These are phyloP conservation scores for Backusella luteola DNA, from an alignment of 192 early-diverging fungal genomes.

Conservation along the genomic window DNA sequence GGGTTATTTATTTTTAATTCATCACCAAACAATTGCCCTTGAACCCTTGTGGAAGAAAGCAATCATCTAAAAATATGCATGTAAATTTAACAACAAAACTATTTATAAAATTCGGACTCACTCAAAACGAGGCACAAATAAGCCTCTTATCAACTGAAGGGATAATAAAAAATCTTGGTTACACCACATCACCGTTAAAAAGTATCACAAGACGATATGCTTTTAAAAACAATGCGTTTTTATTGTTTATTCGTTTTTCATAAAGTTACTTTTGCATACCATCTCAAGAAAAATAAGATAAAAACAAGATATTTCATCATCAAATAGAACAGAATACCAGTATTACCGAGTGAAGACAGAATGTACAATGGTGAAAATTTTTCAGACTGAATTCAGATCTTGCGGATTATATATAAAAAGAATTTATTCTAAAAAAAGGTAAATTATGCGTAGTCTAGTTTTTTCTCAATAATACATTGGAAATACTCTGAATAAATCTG, in stretches of 20 bases:
- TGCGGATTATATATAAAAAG: neutral
- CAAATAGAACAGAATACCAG: neutral
- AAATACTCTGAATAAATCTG: neutral
- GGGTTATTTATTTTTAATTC: neutral
- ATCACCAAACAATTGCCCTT: neutral
- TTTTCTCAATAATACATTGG: neutral
- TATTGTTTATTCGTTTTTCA: neutral
- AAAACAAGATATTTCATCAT: neutral
- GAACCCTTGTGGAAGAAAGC: neutral
- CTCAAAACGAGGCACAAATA: neutral
- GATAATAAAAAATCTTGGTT: neutral
- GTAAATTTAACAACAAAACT: conserved; percentile 3
- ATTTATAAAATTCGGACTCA: neutral
- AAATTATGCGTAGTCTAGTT: neutral
- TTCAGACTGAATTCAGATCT: neutral
- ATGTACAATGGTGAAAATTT: neutral
- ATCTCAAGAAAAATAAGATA: neutral
- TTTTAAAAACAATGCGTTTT: neutral
- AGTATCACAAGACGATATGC: neutral
- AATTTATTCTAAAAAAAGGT: neutral
- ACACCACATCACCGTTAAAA: neutral
- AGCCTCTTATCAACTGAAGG: neutral
- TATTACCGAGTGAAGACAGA: neutral
- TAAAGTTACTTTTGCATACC: neutral
- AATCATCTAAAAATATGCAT: neutral